Evolutionary conservation across 257 asterid species (phyloP), one percentile per base, ranked within the genome.

Genomic region (Euphrasia confusa): DNA sequence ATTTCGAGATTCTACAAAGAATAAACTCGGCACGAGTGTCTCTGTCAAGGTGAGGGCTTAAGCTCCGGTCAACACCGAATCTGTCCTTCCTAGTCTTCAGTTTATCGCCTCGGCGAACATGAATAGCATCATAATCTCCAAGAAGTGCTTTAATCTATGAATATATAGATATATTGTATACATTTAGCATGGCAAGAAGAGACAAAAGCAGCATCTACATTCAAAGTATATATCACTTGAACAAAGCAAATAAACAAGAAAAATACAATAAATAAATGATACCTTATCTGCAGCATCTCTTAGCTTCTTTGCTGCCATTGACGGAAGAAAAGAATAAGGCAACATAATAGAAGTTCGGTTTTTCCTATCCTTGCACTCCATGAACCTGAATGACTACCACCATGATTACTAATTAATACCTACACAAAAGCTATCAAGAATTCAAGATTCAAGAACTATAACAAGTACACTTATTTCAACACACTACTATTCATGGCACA

Each of bases 91-190:
- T 88, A 39, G 87, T 89, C 71, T 87, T 93, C 73, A 93, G 61
- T 68, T 57, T 80, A 80, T 93, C 99, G 30, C 99, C 99, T 64
- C 99, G 85, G 21, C 99, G 96, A 59, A 93, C 94, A 77, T 93
- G 99, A 44, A 93, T 85, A 39, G 97, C 97, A 80, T 85, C 95
- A 68, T 93, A 93, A 68, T 87, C 96, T 61, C 96, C 97, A 52
- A 93, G 93, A 52, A 60, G 82, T 12, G 75, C 77, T 83, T 79
- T 89, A 66, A 93, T 85, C 99, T 93, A 76, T 64, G 73, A 64
- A 61, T 21, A 68, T 21, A 68, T 50, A 17, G 6, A 33, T 33
- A 33, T 6, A 33, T 8, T 33, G 5, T 6, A 33, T 8, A 37
- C 40, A 30, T 30, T 7, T 54, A 49, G 11, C 33, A 58, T 35